phyloP scores from a whole-genome alignment of 768 basidiomycete genomes.

The Trametes cubensis region DNA sequence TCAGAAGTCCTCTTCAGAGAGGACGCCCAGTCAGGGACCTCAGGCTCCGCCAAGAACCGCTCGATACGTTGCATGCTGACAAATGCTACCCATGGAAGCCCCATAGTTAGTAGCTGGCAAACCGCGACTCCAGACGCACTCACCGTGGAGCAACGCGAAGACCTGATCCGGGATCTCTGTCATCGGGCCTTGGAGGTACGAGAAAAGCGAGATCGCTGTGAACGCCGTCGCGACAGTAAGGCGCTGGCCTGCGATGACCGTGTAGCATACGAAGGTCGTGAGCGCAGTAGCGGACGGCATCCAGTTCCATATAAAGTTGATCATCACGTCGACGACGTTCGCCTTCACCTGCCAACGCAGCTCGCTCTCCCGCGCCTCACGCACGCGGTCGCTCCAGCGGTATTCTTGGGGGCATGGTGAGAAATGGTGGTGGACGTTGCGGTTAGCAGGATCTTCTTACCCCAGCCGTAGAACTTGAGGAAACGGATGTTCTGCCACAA shows the following conservation, averaged over 20 bases:
- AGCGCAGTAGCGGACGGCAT: constrained; percentile 71
- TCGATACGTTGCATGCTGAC: constrained; percentile 85
- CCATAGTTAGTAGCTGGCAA: no score
- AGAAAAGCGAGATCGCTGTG: constrained; percentile 77
- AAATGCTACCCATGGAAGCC: constrained; percentile 52
- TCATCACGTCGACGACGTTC: constrained; percentile 59
- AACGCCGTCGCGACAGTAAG: constrained; percentile 82
- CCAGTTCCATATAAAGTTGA: constrained; percentile 78
- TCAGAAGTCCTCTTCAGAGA: constrained; percentile 48
- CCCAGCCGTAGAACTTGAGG: constrained; percentile 79
- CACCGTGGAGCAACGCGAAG: constrained; percentile 65
- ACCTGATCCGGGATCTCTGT: constrained; percentile 63
- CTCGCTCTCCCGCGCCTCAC: constrained; percentile 59
- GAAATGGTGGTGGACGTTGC: neutral
- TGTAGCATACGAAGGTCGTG: constrained; percentile 65
- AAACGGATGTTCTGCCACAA: constrained; percentile 74
- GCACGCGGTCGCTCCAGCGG: constrained; percentile 30
- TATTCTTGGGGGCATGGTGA: constrained; percentile 22
- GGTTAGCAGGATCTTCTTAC: constrained; percentile 39
- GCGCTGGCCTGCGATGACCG: constrained; percentile 61
- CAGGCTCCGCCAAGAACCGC: constrained; percentile 67
- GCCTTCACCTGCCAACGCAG: constrained; percentile 68
- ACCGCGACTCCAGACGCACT: constrained; percentile 13
- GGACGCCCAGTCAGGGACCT: constrained; percentile 80
- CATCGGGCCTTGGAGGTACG: constrained; percentile 70